These are phyloP conservation scores for Neurospora africana DNA, from an alignment of 495 filamentous ascomycete genomes.

Conservation along the genomic window DNA sequence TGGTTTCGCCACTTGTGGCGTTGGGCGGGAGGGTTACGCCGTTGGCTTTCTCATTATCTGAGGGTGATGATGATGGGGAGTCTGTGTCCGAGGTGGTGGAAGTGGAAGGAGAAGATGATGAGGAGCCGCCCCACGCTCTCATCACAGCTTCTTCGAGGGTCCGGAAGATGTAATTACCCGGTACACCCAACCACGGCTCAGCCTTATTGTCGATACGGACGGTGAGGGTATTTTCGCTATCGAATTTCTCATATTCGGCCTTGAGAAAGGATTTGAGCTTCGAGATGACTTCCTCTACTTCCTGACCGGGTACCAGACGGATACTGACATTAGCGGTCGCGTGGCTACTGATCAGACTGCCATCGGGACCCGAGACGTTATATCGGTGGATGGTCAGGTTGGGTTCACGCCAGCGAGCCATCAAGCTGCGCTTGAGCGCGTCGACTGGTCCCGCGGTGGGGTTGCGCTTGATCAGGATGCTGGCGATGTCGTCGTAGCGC, in stretches of 20 bases:
- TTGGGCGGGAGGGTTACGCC: conserved; percentile 4
- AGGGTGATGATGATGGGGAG: neutral
- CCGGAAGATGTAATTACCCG: conserved; percentile 78
- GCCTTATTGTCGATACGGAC: conserved; percentile 84
- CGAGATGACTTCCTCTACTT: conserved; percentile 59
- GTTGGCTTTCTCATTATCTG: neutral
- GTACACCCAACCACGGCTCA: conserved; percentile 93
- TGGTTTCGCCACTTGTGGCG: conserved; percentile 7
- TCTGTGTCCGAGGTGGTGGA: neutral
- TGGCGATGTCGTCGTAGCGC: conserved; percentile 74
- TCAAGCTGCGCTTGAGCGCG: conserved; percentile 63
- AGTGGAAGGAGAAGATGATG: neutral
- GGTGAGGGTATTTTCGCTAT: conserved; percentile 68
- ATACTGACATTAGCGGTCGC: conserved; percentile 81
- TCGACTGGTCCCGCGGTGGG: conserved; percentile 57
- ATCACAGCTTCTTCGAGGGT: conserved; percentile 81
- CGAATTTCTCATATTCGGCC: conserved; percentile 60
- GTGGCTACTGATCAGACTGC: conserved; percentile 76
- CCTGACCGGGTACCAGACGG: conserved; percentile 87
- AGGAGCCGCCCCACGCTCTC: conserved; percentile 53
- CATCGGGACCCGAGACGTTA: conserved; percentile 77
- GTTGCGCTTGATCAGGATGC: conserved; percentile 58
- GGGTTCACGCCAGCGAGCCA: conserved; percentile 92
- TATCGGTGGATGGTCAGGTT: conserved; percentile 89
- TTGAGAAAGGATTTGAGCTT: conserved; percentile 55